Base-by-base conservation (phyloP, 768 basidiomycete genomes). In the Tricholoma hemisulphureum region DNA sequence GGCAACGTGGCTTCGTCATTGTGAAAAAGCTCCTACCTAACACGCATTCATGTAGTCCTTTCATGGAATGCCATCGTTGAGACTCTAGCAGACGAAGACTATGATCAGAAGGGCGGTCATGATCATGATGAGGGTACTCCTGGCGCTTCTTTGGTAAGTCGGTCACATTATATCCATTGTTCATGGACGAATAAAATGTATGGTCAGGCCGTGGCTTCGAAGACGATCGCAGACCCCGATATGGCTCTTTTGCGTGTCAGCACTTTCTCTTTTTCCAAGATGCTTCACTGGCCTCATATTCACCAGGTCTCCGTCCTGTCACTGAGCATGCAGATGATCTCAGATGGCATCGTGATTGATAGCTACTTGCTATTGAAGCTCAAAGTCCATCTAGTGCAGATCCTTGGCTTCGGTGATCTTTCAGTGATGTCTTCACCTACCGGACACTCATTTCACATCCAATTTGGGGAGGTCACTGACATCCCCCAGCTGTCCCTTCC, bases 31-130 rank as follows among this genome's bases (percentile, higher is more conserved):
- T 37, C 21, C 20, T 26, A 11, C 21, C 20, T 26, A 11, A 20
- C 24, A 13, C 37, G 18, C 60, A 21, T 34, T 20, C 26, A 14
- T 20, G 8, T 56, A 90, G 88, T 89, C 32, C 67, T 91, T 11
- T 81, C 83, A 0, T 91, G 88, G 88, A 76, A 80, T 26, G 75
- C 75, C 23, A 78, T 91, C 26, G 70, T 86, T 43, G 85, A 86
- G 60, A 74, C 80, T 0, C 72, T 89, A 13, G 65, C 76, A 1
- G 85, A 88, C 65, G 81, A 83, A 56, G 83, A 84, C 50, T 79
- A 77, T 55, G 69, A 75, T 11, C 67, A 74, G 50, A 70, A 63
- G 32, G 70, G 73, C 55, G 72, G 68, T n/a, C 64, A 73, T 51
- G 69, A 74, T n/a, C 64, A 73, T 51, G 69, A 74, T 51, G 78